A percentile compares a stretch with the other conserved stretches of the same genome.
phyloP scores from a whole-genome alignment of 2,329 filamentous ascomycete genomes.

The Cyphellophora europaea region DNA sequence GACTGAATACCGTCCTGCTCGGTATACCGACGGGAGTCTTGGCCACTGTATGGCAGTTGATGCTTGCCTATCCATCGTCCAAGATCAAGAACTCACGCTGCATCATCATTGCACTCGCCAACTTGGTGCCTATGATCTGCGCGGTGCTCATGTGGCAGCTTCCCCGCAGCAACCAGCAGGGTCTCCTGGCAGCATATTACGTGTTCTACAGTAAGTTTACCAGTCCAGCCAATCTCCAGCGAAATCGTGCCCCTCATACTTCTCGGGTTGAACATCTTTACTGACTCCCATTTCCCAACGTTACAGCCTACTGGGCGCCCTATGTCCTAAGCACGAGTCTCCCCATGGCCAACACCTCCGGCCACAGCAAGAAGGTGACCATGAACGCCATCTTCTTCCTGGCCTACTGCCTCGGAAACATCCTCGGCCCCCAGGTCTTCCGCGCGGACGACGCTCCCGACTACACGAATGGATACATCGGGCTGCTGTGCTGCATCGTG shows the following conservation, averaged over 20 bases:
- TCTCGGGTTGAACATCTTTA: too few relatives aligned
- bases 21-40: constrained; percentile 23
- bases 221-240: too few relatives aligned
- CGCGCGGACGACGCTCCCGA: background rate
- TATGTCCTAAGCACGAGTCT: constrained; percentile 25
- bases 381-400: constrained; percentile 41
- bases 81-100: constrained; percentile 17
- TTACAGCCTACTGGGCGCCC: constrained; percentile 25
- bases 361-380: constrained; percentile 46
- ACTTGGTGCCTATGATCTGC: constrained; percentile 20
- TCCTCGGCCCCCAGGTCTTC: constrained; percentile 35
- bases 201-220: constrained; percentile 28
- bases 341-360: constrained; percentile 42
- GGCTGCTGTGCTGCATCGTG: constrained; percentile 15
- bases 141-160: constrained; percentile 25
- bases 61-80: constrained; percentile 14
- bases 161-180: constrained; percentile 25
- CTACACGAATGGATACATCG: constrained; percentile 16
- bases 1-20: constrained; percentile 18
- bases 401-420: constrained; percentile 43
- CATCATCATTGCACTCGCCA: constrained; percentile 19
- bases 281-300: too few relatives aligned
- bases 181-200: constrained; percentile 29
- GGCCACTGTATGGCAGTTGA: constrained; percentile 19
- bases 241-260: too few relatives aligned